A percentile compares a stretch with the other conserved stretches of the same genome.
These are phyloP conservation scores for Lentinus tigrinus DNA, from an alignment of 768 basidiomycete species.

Conservation along the genomic window DNA sequence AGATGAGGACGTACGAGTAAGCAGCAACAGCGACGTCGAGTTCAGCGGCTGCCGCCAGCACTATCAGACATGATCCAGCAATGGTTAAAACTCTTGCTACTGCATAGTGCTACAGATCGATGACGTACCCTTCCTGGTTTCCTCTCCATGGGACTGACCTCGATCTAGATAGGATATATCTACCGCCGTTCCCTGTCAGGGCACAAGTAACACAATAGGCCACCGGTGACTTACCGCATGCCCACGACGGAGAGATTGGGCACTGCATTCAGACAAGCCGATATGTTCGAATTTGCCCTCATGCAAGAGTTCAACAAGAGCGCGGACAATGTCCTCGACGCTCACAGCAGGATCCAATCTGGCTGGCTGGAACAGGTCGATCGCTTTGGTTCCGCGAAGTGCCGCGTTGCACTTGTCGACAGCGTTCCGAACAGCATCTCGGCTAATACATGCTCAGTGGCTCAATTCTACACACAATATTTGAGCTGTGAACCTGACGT, in stretches of 20 bases:
- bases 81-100: no score
- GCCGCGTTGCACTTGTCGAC: constrained; percentile 41
- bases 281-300: constrained; percentile 62
- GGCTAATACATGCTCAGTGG: no score
- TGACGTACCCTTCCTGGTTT: constrained; percentile 41
- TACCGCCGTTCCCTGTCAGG: background rate
- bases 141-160: constrained; percentile 56
- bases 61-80: constrained; percentile 25
- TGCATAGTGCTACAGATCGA: no score
- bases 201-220: background rate
- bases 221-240: constrained; percentile 15
- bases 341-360: constrained; percentile 38
- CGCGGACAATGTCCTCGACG: constrained; percentile 38
- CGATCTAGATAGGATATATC: constrained; percentile 60
- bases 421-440: no score
- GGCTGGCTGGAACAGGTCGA: constrained; percentile 60
- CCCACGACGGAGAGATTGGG: constrained; percentile 42
- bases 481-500: no score
- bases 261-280: constrained; percentile 53
- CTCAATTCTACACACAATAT: no score
- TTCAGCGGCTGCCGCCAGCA: constrained; percentile 51
- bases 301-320: constrained; percentile 42
- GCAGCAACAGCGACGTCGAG: constrained; percentile 54
- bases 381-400: constrained; percentile 48
- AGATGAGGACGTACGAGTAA: constrained; percentile 44